phyloP scores from a whole-genome alignment of 177 flowering plant genomes.

The Vitis hybrid region DNA sequence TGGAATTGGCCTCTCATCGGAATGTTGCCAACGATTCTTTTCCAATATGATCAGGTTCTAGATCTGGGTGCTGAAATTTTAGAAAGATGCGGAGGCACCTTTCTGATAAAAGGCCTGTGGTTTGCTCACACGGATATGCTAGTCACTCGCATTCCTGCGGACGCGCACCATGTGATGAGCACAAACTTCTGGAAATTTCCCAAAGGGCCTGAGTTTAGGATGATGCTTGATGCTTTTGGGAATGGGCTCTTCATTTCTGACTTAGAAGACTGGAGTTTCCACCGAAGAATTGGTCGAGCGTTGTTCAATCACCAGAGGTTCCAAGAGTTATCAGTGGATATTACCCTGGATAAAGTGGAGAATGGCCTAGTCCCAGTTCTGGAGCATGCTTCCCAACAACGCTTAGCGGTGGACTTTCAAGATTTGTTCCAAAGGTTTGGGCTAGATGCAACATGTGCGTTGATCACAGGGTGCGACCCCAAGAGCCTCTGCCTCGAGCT shows the following conservation, averaged over 20 bases:
- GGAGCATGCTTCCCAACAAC: neutral
- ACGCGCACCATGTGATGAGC: constrained; percentile 29
- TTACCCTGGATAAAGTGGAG: constrained; percentile 22
- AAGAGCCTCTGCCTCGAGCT: too few species aligned
- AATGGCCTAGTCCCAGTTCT: constrained; percentile 28
- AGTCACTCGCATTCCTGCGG: constrained; percentile 30
- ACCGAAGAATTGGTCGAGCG: constrained; percentile 18
- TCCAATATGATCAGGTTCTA: too few species aligned
- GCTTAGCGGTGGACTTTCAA: constrained; percentile 27
- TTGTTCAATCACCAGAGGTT: constrained; percentile 14
- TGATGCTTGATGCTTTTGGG: constrained; percentile 30
- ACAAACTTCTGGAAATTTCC: constrained; percentile 31
- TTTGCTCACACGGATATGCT: too few species aligned
- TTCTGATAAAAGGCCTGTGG: too few species aligned
- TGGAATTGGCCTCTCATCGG: too few species aligned
- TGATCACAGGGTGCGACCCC: too few species aligned
- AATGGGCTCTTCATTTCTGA: constrained; percentile 38
- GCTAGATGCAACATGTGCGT: too few species aligned
- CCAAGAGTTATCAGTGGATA: constrained; percentile 11
- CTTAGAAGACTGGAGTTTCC: constrained; percentile 22
- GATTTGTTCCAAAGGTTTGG: constrained; percentile 19
- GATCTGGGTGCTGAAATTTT: too few species aligned
- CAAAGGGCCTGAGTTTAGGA: constrained; percentile 26
- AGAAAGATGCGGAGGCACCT: too few species aligned
- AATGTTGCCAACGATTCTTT: too few species aligned